Evolutionary conservation across 208 protist species (phyloP), one percentile per base, ranked within the genome.

Genomic region (Leptomonas seymouri): DNA sequence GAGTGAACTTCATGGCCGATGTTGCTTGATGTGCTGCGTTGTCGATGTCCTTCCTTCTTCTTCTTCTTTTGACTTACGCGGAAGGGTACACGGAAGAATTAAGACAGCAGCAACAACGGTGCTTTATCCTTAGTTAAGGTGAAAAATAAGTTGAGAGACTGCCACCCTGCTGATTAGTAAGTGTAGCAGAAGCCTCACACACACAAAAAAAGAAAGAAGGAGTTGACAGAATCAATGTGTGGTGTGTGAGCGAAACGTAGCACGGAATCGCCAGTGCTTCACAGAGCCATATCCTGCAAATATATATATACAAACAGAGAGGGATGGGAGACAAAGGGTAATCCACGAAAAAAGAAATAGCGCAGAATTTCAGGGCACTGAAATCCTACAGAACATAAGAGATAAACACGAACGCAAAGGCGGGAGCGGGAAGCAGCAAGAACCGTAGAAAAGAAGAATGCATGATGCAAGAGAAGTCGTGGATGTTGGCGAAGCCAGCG

Each of bases 1-100:
- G 39, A 16, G 62, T 49, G 21, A 67, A 44, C 62, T 67, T 67
- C 62, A 67, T 67, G 31, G 31, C 44, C 44, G 28, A 16, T 36
- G 34, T 9, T 39, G 9, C 7, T 39, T 39, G 34, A n/a, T 9
- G 34, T 9, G 34, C 9, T 39, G 34, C 34, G 34, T 39, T 9
- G 34, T 12, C 7, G 34, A 39, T 39, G 3, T 39, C 9, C 9
- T 9, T 39, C 34, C 9, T 39, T 39, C 9, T 9, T 39, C 34
- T 39, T 39, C 34, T 39, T 39, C 7, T 39, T 9, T 3, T 39
- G 34, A 39, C n/a, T n/a, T n/a, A n/a, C n/a, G n/a, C n/a, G n/a
- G n/a, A n/a, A n/a, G n/a, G n/a, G n/a, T n/a, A n/a, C n/a, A n/a
- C n/a, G 3, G 7, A 39, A 39, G 9, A 39, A 39, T 12, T 39